phyloP scores from a whole-genome alignment of 306 rosid species.

The Potentilla sterilis region DNA sequence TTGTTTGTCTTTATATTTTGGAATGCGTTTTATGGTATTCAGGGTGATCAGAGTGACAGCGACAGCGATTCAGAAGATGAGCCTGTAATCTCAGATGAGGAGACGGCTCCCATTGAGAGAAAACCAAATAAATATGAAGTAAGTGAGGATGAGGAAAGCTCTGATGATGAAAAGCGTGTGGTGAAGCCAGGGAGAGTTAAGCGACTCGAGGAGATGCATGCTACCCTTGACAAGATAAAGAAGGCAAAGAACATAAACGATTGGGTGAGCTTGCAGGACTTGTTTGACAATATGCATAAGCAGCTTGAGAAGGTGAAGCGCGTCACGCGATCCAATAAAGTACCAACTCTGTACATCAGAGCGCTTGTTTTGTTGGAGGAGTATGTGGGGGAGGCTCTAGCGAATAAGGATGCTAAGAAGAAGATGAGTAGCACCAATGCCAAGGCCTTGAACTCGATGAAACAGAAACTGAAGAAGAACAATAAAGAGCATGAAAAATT shows the following conservation, averaged over 20 bases:
- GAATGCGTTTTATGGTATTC: background rate
- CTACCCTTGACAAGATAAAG: conserved; percentile 72
- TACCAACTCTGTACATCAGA: conserved; percentile 59
- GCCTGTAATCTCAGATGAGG: conserved; percentile 19
- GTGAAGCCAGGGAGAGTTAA: conserved; percentile 66
- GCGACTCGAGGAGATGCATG: conserved; percentile 64
- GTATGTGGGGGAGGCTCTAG: conserved; percentile 59
- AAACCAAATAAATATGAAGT: conserved; percentile 37
- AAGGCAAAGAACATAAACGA: conserved; percentile 82
- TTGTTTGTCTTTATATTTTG: background rate
- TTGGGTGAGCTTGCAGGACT: conserved; percentile 81
- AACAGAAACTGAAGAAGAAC: conserved; percentile 74
- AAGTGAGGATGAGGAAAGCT: conserved; percentile 33
- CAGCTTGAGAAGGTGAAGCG: conserved; percentile 85
- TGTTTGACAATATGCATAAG: conserved; percentile 72
- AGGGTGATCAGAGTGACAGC: conserved; percentile 1
- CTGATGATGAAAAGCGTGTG: conserved; percentile 55
- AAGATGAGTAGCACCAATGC: conserved; percentile 89
- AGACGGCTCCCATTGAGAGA: conserved; percentile 25
- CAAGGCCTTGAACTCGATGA: conserved; percentile 79
- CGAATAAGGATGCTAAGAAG: conserved; percentile 78
- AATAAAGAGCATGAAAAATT: conserved; percentile 66
- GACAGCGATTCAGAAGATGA: conserved; percentile 69
- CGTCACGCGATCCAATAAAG: conserved; percentile 54
- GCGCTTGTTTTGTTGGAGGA: conserved; percentile 76